Base-by-base conservation (phyloP, 768 basidiomycete genomes). In the Bullera alba region DNA sequence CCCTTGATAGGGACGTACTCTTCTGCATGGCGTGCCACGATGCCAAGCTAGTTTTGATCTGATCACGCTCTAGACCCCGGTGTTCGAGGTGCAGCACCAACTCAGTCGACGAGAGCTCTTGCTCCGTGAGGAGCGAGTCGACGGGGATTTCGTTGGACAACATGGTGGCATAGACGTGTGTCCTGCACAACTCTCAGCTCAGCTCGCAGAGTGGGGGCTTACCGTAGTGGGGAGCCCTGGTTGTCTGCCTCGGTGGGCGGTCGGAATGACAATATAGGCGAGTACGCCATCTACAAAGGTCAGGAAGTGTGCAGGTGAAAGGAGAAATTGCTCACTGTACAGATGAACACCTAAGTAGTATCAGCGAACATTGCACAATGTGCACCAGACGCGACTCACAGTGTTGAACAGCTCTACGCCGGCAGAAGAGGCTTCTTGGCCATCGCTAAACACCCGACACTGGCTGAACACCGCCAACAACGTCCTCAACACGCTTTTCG, bases 371-470 rank as follows among this genome's bases (percentile, higher is more conserved):
- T 41, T 28, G 41, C 32, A 46, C 30, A 17, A 19, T 39, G 21
- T 28, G 5, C 26, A 0, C 42, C 17, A 36, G 26, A 21, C 42
- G 8, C 34, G 28, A 74, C 78, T 44, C 53, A 89, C 88, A 76
- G 89, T 79, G 67, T 92, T 92, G 46, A 83, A 74, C 65, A 85
- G 81, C 25, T 79, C 72, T 41, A 82, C 78, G 17, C 79, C 76
- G 0, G 75, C 61, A 16, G 35, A 41, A 30, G 42, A 29, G 26
- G 42, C 43, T n/a, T 55, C 75, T 16, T 81, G 70, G 5, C 76
- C 72, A 70, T 96, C 93, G 54, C 86, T 83, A 75, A 92, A 91
- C 2, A 79, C 83, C 19, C 89, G 80, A 65, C 93, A 97, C 58
- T 80, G 79, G 6, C 77, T 76, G 69, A 95, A 92, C n/a, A 76